Conservation (phyloP, 148 eudicot species). For the Nepenthes gracilis region DNA sequence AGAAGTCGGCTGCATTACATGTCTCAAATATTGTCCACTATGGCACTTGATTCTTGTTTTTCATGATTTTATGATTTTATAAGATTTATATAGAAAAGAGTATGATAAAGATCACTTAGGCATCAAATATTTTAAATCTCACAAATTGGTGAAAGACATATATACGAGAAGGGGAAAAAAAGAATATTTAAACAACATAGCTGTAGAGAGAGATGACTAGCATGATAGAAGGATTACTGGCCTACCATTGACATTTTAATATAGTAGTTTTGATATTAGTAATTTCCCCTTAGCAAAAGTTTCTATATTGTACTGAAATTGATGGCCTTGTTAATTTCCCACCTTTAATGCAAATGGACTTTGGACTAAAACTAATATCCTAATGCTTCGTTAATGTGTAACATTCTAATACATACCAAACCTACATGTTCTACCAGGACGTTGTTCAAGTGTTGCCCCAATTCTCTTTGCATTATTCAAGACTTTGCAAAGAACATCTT, state of each 20-base stretch:
- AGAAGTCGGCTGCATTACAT: conserved; percentile 43
- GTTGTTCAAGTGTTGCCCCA: conserved; percentile 30
- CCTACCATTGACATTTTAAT: too few relatives aligned
- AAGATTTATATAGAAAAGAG: conserved; percentile 35
- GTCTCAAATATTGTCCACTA: conserved; percentile 53
- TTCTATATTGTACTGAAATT: too few relatives aligned
- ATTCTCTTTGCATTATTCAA: conserved; percentile 61
- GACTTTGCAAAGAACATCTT: conserved; percentile 41
- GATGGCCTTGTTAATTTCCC: too few relatives aligned
- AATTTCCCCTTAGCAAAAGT: too few relatives aligned
- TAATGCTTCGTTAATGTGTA: background rate
- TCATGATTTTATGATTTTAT: conserved; percentile 46
- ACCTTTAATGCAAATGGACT: too few relatives aligned
- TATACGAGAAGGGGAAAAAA: too few relatives aligned
- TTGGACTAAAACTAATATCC: too few relatives aligned
- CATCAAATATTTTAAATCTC: background rate
- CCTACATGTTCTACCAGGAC: conserved; percentile 69
- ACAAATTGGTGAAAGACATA: background rate
- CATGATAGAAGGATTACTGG: too few relatives aligned
- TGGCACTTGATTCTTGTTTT: conserved; percentile 38
- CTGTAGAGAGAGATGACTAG: too few relatives aligned
- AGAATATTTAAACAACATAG: too few relatives aligned
- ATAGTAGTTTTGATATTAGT: too few relatives aligned
- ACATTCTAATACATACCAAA: conserved; percentile 39
- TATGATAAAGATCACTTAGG: background rate